Evolutionary conservation across 805 yeast genomes (phyloP), one percentile per base, ranked within the genome.

Genomic region (Teunomyces lycoperdinae): DNA sequence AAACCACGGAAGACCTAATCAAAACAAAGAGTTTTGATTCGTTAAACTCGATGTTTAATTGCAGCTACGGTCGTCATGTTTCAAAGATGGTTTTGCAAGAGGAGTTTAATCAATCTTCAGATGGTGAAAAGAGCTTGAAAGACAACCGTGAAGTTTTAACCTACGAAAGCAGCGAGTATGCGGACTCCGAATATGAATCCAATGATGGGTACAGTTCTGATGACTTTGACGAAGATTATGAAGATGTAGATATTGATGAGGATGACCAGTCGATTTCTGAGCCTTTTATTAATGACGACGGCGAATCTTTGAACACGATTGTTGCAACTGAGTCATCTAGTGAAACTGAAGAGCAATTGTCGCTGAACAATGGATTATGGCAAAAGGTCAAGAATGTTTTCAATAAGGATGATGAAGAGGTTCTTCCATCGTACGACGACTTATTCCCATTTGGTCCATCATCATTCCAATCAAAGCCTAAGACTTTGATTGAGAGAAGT

Each of bases 371-470:
- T 3, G 72, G 74, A 4, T 58, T 73, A 43, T 73, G 78, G 78
- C 73, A 69, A 45, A 69, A 65, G 52, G 71, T 73, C 45, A 73
- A 71, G 55, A 68, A 70, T 40, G 77, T 71, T 4, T 73, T 73
- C 53, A 62, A 66, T 42, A 63, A 65, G 29, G 70, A 66, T 33
- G 62, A 55, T 20, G 62, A 60, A 17, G 64, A 62, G 9, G 61
- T 58, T 5, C 73, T 87, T 53, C 95, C 95, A 3, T 76, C 80
- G 14, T 87, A 87, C 60, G 88, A 86, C 56, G 95, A 87, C 50
- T 72, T 87, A 35, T 87, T 81, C 72, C 95, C 94, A 30, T 67
- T 71, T 45, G 77, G 77, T 8, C 53, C 51, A 16, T 55, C 58
- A 1, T 50, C 53, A 2, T 42, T 41, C 45, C 42, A 42, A 13